Percentiles rank a stretch among this genome's conserved stretches.
These are phyloP conservation scores for Cytospora mali DNA, from an alignment of 2,329 filamentous ascomycete species.

Conservation along the genomic window DNA sequence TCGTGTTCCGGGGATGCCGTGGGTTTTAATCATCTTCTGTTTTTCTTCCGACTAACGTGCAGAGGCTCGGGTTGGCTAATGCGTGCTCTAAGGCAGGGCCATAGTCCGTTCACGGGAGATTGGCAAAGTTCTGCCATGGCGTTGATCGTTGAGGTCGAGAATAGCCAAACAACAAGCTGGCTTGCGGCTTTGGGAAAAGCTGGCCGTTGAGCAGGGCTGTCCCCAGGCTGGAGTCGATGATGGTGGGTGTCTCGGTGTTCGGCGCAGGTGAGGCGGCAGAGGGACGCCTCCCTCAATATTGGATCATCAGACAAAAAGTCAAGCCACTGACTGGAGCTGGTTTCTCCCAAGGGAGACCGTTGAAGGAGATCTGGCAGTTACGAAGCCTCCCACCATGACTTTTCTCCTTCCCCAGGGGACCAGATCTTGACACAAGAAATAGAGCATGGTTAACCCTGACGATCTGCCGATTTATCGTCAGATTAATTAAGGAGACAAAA, in stretches of 20 bases:
- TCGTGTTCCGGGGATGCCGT: neutral
- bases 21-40: neutral
- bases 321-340: neutral
- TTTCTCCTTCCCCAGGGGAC: neutral
- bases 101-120: slow-evolving; percentile 7
- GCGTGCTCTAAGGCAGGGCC: neutral
- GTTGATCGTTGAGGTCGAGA: neutral
- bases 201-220: slow-evolving; percentile 20
- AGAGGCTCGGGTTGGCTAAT: neutral
- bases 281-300: slow-evolving; percentile 10
- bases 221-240: slow-evolving; percentile 9
- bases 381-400: neutral
- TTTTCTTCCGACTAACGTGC: neutral
- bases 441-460: neutral
- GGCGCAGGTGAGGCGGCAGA: neutral
- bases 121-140: slow-evolving; percentile 10
- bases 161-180: neutral
- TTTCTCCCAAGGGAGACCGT: neutral
- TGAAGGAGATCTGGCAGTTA: neutral
- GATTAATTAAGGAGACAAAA: neutral
- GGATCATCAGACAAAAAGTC: slow-evolving; percentile 8
- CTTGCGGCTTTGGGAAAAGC: neutral
- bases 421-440: neutral
- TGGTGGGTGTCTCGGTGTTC: slow-evolving; percentile 18
- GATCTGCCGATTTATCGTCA: neutral